A percentile compares a stretch with the other conserved stretches of the same genome.
Conservation (phyloP, 208 protist genomes). For the Herpetomonas samuelpessoai region DNA sequence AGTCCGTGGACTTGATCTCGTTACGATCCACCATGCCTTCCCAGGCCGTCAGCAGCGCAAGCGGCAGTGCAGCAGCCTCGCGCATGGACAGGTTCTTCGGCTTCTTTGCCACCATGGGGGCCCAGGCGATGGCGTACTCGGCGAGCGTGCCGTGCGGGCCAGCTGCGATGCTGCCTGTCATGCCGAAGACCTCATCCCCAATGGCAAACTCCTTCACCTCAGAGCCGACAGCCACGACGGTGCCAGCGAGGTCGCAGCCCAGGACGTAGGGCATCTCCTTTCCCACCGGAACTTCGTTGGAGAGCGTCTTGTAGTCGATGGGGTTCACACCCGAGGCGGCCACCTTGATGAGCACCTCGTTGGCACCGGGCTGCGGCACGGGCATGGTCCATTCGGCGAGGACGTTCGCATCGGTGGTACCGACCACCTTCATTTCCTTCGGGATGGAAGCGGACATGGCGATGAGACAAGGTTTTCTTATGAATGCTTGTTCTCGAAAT, state of each 20-base stretch:
- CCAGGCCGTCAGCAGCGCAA: constrained; percentile 16
- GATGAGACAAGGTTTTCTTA: too few species aligned
- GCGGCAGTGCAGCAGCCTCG: constrained; percentile 16
- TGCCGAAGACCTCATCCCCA: constrained; percentile 21
- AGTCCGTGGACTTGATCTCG: constrained; percentile 10
- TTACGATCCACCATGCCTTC: constrained; percentile 15
- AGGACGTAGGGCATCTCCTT: constrained; percentile 12
- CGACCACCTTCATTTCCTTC: constrained; percentile 14
- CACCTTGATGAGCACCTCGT: constrained; percentile 20
- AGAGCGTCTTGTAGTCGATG: constrained; percentile 18
- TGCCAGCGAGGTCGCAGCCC: constrained; percentile 19
- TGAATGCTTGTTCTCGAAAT: too few species aligned
- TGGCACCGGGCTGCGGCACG: constrained; percentile 10
- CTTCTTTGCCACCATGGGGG: constrained; percentile 9
- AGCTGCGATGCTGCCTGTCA: constrained; percentile 15
- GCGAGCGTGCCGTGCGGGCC: constrained; percentile 18
- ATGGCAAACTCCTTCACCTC: constrained; percentile 7
- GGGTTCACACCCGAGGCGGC: constrained; percentile 12
- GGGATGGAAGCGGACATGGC: not conserved
- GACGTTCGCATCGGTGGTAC: not conserved
- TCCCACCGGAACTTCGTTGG: constrained; percentile 11
- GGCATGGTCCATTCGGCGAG: constrained; percentile 14
- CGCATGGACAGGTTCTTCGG: constrained; percentile 11
- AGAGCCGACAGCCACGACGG: constrained; percentile 9
- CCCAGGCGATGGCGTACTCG: constrained; percentile 14